Base-by-base conservation (phyloP, 202 grass and related monocot species). In the Panicum virgatum region DNA sequence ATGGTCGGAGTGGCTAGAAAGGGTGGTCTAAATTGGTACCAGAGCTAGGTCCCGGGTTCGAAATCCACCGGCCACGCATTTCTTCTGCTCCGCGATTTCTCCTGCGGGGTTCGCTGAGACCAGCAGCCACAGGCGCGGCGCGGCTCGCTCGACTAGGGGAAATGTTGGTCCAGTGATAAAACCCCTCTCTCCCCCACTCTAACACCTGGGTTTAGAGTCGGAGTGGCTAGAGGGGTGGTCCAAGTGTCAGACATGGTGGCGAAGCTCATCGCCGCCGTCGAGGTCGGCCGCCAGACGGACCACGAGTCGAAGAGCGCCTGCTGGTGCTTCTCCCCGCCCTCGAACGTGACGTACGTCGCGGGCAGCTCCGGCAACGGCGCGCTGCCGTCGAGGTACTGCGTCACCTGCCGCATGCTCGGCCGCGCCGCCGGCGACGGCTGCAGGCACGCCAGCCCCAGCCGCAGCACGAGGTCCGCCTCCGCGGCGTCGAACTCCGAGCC, bases 381-480 rank as follows among this genome's bases (percentile, higher is more conserved):
- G 39, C 77, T 84, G 38, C 88, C 83, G 68, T 86, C 82, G 62
- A 88, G 86, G 62, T 80, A 82, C 79, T 91, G 86, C 43, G 44
- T 63, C 25, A 94, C 59, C 64, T 83, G 82, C 56, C 79, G 71
- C 75, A 91, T 88, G 73, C 47, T 88, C 19, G 86, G 86, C 51
- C 82, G 60, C 32, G 56, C 74, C 29, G 36, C 40, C 0, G 91
- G 75, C 37, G 71, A 78, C 51, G 88, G 85, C 48, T 86, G 85
- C 12, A 82, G 62, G 78, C 88, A 93, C 37, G 80, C 81, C 65
- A 93, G 75, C n/a, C 91, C 88, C 47, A 90, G 54, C 59, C 46
- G 80, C 37, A 93, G 72, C 79, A 90, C 75, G 15, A 83, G 66
- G 0, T 79, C 73, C 13, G 63, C 88, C 61, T 90, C 88, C 13